phyloP scores from a whole-genome alignment of 306 rosid species.

The Malus orientalis region DNA sequence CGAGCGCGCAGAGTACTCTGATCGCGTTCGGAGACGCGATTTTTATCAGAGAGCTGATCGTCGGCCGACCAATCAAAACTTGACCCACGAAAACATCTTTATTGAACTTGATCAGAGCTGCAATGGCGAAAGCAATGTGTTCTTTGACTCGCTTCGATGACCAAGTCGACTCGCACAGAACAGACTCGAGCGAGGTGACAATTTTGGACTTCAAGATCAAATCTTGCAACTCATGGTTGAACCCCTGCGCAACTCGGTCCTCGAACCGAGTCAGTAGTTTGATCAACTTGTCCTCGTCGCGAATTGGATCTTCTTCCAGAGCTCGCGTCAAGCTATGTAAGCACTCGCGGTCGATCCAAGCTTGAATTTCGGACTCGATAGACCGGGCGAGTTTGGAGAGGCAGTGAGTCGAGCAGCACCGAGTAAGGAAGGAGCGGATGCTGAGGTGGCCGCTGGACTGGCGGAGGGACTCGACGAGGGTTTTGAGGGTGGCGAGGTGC shows the following conservation, averaged over 20 bases:
- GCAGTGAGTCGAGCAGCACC: conserved; percentile 52
- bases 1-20: conserved; percentile 41
- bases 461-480: conserved; percentile 37
- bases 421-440: conserved; percentile 52
- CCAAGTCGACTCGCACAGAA: conserved; percentile 33
- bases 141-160: conserved; percentile 37
- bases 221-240: conserved; percentile 62
- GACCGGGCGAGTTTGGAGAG: conserved; percentile 57
- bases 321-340: conserved; percentile 24
- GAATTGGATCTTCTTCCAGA: conserved; percentile 10
- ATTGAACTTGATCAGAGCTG: conserved; percentile 60
- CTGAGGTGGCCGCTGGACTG: conserved; percentile 16
- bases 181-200: conserved; percentile 36
- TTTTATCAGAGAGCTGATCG: conserved; percentile 32
- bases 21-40: conserved; percentile 45
- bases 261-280: conserved; percentile 44
- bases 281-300: conserved; percentile 24
- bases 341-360: conserved; percentile 83
- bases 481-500: conserved; percentile 52
- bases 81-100: conserved; percentile 88
- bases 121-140: conserved; percentile 33
- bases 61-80: conserved; percentile 51
- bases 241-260: conserved; percentile 50
- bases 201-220: conserved; percentile 52
- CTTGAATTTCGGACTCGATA: conserved; percentile 67